phyloP scores from a whole-genome alignment of 768 basidiomycete genomes.

The Agaricus sinodeliciosus region DNA sequence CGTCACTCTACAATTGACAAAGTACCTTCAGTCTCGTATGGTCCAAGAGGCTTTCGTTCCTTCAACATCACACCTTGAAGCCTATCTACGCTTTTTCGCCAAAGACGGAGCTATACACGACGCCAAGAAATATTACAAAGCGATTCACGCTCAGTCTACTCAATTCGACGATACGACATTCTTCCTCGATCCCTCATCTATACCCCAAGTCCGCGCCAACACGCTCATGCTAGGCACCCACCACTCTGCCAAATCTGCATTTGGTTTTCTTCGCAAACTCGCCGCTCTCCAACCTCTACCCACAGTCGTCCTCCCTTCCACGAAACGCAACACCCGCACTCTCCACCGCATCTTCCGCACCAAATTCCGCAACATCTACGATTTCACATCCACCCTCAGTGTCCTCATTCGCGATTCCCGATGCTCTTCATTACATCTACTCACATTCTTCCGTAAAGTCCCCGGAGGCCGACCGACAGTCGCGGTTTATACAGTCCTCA shows the following conservation, averaged over 20 bases:
- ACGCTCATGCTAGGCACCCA: conserved; percentile 37
- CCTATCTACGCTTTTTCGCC: conserved; percentile 41
- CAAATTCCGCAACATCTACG: conserved; percentile 29
- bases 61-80: conserved; percentile 36
- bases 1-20: conserved; percentile 43
- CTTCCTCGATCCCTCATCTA: conserved; percentile 3
- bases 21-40: conserved; percentile 38
- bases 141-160: conserved; percentile 23
- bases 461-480: conserved; percentile 30
- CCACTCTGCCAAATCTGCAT: conserved; percentile 35
- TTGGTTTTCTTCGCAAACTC: conserved; percentile 37
- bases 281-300: conserved; percentile 3
- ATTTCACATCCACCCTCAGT: conserved; percentile 40
- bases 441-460: conserved; percentile 18
- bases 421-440: background rate
- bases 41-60: conserved; percentile 32
- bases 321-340: background rate
- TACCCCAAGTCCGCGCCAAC: conserved; percentile 28
- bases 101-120: conserved; percentile 36
- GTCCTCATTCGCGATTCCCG: conserved; percentile 35
- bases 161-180: conserved; percentile 4
- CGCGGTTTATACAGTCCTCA: conserved; percentile 45
- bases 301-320: background rate
- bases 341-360: conserved; percentile 2
- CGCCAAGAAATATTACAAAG: conserved; percentile 30